Evolutionary conservation across 306 rosid genomes (phyloP).

Genomic region (Fragaria ananassa): DNA sequence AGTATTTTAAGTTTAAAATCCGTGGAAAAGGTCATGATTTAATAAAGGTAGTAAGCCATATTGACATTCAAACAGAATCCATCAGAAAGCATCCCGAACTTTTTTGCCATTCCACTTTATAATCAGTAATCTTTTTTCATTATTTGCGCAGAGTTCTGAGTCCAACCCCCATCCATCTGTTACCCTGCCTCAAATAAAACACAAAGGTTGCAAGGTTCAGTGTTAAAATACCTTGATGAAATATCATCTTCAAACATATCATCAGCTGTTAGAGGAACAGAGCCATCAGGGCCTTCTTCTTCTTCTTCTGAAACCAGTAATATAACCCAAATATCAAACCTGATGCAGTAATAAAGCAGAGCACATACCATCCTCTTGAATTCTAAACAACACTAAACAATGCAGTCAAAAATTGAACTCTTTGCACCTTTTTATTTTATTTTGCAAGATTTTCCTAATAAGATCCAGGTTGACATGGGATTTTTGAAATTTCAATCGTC

Average conservation of each 20-base stretch:
- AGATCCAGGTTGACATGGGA: background rate
- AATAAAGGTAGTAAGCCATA: background rate
- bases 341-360: conserved; percentile 9
- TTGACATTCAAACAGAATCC: background rate
- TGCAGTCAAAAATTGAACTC: background rate
- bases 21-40: background rate
- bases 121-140: background rate
- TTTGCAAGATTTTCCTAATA: background rate
- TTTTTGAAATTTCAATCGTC: background rate
- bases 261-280: conserved; percentile 74
- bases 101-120: background rate
- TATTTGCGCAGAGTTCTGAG: background rate
- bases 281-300: conserved; percentile 52
- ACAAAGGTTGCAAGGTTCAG: background rate
- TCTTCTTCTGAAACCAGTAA: conserved; percentile 51
- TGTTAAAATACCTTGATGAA: conserved; percentile 64
- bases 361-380: background rate
- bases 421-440: background rate
- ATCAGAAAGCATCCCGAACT: background rate
- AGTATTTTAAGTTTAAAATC: background rate
- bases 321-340: conserved; percentile 18
- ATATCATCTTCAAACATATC: conserved; percentile 75
- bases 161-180: background rate
- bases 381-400: background rate
- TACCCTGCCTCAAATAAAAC: background rate